These are phyloP conservation scores for Ceratobasidium sp. DNA, from an alignment of 1,284 basidiomycete species.

Conservation along the genomic window DNA sequence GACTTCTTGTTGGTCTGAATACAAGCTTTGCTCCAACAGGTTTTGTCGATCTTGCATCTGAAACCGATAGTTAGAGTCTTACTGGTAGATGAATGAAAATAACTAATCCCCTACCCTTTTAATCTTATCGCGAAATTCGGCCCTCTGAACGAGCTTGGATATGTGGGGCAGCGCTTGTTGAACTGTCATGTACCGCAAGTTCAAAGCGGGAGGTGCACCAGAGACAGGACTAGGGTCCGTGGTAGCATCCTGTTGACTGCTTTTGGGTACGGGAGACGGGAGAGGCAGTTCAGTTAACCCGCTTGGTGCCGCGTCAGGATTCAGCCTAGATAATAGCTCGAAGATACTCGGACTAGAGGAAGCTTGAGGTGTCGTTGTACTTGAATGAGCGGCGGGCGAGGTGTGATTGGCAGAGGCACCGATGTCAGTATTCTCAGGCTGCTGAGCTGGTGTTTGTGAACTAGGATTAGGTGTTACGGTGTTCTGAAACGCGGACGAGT, in stretches of 20 bases:
- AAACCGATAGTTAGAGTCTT: conserved; percentile 7
- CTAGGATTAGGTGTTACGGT: conserved; percentile 1
- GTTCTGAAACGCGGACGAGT: conserved; percentile 36
- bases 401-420: background rate
- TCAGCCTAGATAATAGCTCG: conserved; percentile 31
- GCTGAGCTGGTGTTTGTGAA: background rate
- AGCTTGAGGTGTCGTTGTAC: background rate
- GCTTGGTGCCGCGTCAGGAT: conserved; percentile 7
- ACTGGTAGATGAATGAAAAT: conserved; percentile 31
- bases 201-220: conserved; percentile 41
- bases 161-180: conserved; percentile 68
- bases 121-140: conserved; percentile 57
- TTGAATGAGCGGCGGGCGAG: background rate
- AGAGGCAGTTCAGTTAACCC: background rate
- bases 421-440: background rate
- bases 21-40: conserved; percentile 63
- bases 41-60: conserved; percentile 71
- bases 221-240: background rate
- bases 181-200: conserved; percentile 62
- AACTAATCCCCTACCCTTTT: conserved; percentile 54
- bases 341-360: conserved; percentile 7
- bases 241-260: background rate
- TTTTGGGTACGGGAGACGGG: background rate
- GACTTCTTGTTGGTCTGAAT: conserved; percentile 23
- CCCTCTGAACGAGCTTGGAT: conserved; percentile 61